phyloP scores from a whole-genome alignment of 2,329 filamentous ascomycete species.

The Epichloe amarillans region DNA sequence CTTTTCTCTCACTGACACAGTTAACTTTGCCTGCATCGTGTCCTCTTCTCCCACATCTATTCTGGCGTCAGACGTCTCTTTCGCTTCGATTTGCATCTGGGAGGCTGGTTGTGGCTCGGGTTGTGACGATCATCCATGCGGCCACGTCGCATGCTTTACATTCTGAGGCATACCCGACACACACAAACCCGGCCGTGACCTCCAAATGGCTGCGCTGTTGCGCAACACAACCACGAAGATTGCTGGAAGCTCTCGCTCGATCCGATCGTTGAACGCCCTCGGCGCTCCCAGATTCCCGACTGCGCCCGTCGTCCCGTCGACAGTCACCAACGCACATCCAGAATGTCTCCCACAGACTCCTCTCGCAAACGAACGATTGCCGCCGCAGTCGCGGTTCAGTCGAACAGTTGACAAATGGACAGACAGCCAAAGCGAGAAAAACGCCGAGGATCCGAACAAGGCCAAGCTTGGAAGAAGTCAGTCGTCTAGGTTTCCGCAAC shows the following conservation, averaged over 20 bases:
- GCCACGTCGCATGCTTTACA: constrained; percentile 10
- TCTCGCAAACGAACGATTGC: neutral
- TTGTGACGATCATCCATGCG: neutral
- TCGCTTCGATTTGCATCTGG: too few species aligned
- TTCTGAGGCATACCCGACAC: neutral
- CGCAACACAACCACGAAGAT: constrained; percentile 10
- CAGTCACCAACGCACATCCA: neutral
- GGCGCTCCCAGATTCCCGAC: neutral
- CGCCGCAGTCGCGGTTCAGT: constrained; percentile 18
- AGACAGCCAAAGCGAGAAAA: constrained; percentile 18
- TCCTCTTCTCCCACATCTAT: neutral
- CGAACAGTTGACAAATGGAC: constrained; percentile 17
- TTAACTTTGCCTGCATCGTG: too few species aligned
- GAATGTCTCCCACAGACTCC: constrained; percentile 1
- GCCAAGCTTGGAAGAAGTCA: constrained; percentile 50
- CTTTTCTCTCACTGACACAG: too few species aligned
- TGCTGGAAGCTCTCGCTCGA: constrained; percentile 7
- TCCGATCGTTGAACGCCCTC: neutral
- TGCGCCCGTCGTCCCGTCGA: neutral
- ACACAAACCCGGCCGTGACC: neutral
- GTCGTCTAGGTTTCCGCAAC: constrained; percentile 9
- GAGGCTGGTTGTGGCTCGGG: neutral
- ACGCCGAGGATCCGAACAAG: constrained; percentile 39
- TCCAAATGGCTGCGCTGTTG: constrained; percentile 22
- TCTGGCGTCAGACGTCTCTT: neutral